These are phyloP conservation scores for Mariannaea sp. DNA, from an alignment of 2,329 filamentous ascomycete species.

Conservation along the genomic window DNA sequence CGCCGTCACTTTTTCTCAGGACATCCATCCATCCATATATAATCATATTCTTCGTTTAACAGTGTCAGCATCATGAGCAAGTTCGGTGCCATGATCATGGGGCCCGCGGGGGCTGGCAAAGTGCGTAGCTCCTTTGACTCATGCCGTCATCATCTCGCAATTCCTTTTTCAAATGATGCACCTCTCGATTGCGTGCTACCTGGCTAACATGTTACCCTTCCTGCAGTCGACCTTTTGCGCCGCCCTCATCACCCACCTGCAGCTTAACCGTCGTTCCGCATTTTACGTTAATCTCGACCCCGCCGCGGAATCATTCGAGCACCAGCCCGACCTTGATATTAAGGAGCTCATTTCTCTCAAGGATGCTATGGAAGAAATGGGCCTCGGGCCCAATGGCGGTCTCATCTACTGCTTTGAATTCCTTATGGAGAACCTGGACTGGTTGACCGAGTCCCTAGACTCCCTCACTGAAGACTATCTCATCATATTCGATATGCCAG, in stretches of 20 bases:
- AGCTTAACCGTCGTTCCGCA: conserved; percentile 87
- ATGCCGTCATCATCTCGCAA: conserved; percentile 12
- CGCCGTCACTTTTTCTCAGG: background rate
- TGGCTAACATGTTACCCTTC: conserved; percentile 11
- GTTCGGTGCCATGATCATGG: conserved; percentile 94
- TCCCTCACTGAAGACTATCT: conserved; percentile 91
- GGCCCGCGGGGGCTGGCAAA: conserved; percentile 94
- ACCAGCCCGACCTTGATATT: conserved; percentile 92
- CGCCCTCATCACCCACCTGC: conserved; percentile 88
- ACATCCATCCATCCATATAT: conserved; percentile 6
- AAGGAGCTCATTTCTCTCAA: conserved; percentile 91
- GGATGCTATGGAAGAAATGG: conserved; percentile 96
- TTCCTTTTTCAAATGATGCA: conserved; percentile 17
- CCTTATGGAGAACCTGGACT: conserved; percentile 91
- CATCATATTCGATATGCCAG: conserved; percentile 98
- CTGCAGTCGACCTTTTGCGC: conserved; percentile 90
- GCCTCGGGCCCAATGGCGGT: conserved; percentile 87
- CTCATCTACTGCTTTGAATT: conserved; percentile 98
- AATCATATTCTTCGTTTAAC: conserved; percentile 6
- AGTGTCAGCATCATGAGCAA: conserved; percentile 72
- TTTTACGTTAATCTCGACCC: conserved; percentile 99
- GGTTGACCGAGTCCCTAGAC: conserved; percentile 83
- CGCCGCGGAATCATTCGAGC: conserved; percentile 89
- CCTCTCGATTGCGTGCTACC: conserved; percentile 29
- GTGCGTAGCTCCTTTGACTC: conserved; percentile 45